Conservation (phyloP, 305 asterid genomes). For the Rubia peregrina region DNA sequence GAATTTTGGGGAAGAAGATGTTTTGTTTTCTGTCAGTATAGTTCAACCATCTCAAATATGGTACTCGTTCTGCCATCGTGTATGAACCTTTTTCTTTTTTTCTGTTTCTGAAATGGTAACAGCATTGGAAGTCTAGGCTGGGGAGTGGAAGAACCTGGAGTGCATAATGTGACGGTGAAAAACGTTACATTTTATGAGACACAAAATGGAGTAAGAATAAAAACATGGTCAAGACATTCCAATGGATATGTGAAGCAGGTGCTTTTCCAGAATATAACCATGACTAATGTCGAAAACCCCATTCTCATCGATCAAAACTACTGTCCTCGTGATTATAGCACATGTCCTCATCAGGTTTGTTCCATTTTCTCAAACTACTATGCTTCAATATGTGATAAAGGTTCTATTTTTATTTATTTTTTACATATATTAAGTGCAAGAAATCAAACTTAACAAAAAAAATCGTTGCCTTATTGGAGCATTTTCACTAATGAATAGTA, state of each 20-base stretch:
- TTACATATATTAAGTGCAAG: too few species aligned
- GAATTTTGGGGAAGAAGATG: too few species aligned
- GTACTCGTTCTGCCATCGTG: too few species aligned
- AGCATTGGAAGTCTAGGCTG: slow-evolving; percentile 21
- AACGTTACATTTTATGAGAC: background rate
- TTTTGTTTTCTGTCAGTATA: too few species aligned
- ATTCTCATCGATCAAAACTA: slow-evolving; percentile 22
- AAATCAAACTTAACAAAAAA: too few species aligned
- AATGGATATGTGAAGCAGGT: slow-evolving; percentile 10
- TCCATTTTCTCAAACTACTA: too few species aligned
- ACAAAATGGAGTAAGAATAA: slow-evolving; percentile 20
- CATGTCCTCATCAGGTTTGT: background rate
- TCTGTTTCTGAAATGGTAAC: background rate
- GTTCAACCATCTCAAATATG: too few species aligned
- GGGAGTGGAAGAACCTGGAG: slow-evolving; percentile 5
- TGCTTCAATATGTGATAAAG: background rate
- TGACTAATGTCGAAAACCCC: slow-evolving; percentile 13
- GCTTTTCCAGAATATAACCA: slow-evolving; percentile 5
- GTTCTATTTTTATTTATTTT: too few species aligned
- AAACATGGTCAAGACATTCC: slow-evolving; percentile 20
- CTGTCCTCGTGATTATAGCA: slow-evolving; percentile 3
- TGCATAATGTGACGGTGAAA: slow-evolving; percentile 13
- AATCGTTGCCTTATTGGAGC: too few species aligned
- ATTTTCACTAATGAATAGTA: too few species aligned
- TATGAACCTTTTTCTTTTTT: too few species aligned